phyloP scores from a whole-genome alignment of 805 yeast species.

The Pichia gijzeniarum region DNA sequence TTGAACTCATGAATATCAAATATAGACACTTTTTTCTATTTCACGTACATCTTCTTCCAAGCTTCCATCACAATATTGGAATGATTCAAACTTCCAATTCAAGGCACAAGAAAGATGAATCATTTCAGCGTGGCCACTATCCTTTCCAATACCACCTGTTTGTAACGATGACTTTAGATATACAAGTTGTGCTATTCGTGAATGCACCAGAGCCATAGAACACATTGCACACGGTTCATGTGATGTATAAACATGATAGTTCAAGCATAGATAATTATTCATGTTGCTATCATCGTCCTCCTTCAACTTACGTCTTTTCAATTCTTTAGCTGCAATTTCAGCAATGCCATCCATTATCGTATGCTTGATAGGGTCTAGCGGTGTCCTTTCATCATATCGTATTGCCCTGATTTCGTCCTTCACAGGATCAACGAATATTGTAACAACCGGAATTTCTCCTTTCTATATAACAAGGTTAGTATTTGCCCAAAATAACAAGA shows the following conservation, averaged over 20 bases:
- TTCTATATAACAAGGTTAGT: not conserved
- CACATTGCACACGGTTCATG: slow-evolving; percentile 98
- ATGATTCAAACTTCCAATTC: slow-evolving; percentile 76
- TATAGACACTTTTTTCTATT: slow-evolving; percentile 20
- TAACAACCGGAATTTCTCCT: slow-evolving; percentile 39
- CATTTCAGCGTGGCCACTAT: slow-evolving; percentile 61
- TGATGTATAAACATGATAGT: slow-evolving; percentile 74
- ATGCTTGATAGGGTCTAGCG: slow-evolving; percentile 54
- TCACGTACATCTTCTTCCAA: slow-evolving; percentile 3
- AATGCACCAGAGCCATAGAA: slow-evolving; percentile 90
- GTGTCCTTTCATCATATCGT: slow-evolving; percentile 35
- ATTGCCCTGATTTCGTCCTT: slow-evolving; percentile 36
- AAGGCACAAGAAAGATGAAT: slow-evolving; percentile 69
- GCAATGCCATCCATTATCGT: slow-evolving; percentile 69
- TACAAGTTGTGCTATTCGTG: slow-evolving; percentile 65
- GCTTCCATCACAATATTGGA: slow-evolving; percentile 15
- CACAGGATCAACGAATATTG: slow-evolving; percentile 58
- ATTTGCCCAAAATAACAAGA: not conserved
- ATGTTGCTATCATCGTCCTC: slow-evolving; percentile 6
- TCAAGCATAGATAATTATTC: slow-evolving; percentile 61
- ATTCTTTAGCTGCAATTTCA: slow-evolving; percentile 53
- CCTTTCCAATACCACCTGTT: slow-evolving; percentile 51
- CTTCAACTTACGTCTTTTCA: slow-evolving; percentile 29
- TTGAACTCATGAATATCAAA: slow-evolving; percentile 6
- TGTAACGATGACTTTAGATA: slow-evolving; percentile 43